Evolutionary conservation across 441 rosid species (phyloP), one percentile per base, ranked within the genome.

Genomic region (Eutrema salsugineum): DNA sequence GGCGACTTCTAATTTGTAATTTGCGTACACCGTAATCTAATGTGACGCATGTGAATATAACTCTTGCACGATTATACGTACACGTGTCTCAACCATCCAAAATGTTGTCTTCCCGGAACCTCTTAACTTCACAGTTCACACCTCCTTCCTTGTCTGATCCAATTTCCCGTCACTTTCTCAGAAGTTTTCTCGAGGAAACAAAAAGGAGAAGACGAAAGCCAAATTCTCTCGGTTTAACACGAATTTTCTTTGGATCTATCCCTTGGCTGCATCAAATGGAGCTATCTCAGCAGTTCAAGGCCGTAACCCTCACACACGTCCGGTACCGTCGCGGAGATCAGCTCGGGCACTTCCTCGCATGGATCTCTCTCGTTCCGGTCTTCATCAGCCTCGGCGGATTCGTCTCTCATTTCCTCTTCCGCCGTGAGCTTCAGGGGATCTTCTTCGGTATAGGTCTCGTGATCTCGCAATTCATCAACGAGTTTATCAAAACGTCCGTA

Each of bases 341-440:
- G 35, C 65, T 95, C 2, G 98, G 98, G 22, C 91, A 89, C 54
- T 92, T 95, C 77, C 87, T 92, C 7, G 98, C 95, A 7, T 95
- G 98, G 96, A 77, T 93, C 77, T 95, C 99, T 1, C 90, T 93
- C 12, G 83, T 89, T 14, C 98, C 96, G 0, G 91, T 91, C 65
- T 95, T 95, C 85, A 89, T 93, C 60, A 82, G 88, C 75, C 79
- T 95, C 4, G 96, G 96, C 1, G 99, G 99, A 10, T 95, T 95
- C 78, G 80, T 87, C 33, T 83, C 98, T 10, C 95, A 95, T 70
- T 89, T 93, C 86, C 64, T 91, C 48, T 92, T 92, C 81, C 97
- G 99, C 1, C 93, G 98, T 6, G 99, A 95, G 75, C 84, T 95
- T 10, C 99, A 92, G 35, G 85, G 80, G 60, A 80, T 92, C 74